Percentiles rank a stretch among this genome's conserved stretches.
Conservation (phyloP, 2,329 filamentous ascomycete species). For the Alternaria sp. region DNA sequence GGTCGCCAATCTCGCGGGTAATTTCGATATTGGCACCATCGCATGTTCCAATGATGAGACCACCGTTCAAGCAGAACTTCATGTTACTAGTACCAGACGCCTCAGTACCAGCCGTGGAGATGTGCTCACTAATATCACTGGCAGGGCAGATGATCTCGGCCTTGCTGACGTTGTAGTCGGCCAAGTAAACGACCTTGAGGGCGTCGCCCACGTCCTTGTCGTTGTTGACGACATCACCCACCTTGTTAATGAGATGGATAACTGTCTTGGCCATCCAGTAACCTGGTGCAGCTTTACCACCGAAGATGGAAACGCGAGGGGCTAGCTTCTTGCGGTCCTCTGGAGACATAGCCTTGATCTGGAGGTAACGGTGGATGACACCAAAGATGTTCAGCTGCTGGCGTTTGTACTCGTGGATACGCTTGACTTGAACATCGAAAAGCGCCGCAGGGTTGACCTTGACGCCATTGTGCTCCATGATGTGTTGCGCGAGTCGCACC, state of each 20-base stretch:
- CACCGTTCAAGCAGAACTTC: constrained; percentile 99
- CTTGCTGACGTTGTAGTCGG: constrained; percentile 99
- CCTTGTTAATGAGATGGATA: constrained; percentile 94
- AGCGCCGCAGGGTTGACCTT: constrained; percentile 86
- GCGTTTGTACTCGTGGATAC: constrained; percentile 99
- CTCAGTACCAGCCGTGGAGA: constrained; percentile 96
- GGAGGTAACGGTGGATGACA: constrained; percentile 92
- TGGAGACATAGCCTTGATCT: constrained; percentile 83
- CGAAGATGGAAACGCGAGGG: constrained; percentile 93
- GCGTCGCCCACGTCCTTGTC: constrained; percentile 92
- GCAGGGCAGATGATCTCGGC: constrained; percentile 96
- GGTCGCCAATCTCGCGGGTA: constrained; percentile 93
- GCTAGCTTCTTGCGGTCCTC: constrained; percentile 87
- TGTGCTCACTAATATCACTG: constrained; percentile 97
- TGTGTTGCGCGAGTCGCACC: constrained; percentile 87
- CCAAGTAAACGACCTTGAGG: constrained; percentile 95
- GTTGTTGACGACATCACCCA: constrained; percentile 89
- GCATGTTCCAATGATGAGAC: constrained; percentile 96
- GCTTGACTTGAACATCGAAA: constrained; percentile 98
- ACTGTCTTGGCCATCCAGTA: constrained; percentile 99
- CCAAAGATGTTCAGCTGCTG: constrained; percentile 99
- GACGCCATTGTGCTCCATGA: constrained; percentile 81
- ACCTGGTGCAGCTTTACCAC: constrained; percentile 95
- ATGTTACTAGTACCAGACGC: constrained; percentile 93
- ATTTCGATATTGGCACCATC: constrained; percentile 99